Conservation (phyloP, 2,329 filamentous ascomycete genomes). For the Aureobasidium uvarum region DNA sequence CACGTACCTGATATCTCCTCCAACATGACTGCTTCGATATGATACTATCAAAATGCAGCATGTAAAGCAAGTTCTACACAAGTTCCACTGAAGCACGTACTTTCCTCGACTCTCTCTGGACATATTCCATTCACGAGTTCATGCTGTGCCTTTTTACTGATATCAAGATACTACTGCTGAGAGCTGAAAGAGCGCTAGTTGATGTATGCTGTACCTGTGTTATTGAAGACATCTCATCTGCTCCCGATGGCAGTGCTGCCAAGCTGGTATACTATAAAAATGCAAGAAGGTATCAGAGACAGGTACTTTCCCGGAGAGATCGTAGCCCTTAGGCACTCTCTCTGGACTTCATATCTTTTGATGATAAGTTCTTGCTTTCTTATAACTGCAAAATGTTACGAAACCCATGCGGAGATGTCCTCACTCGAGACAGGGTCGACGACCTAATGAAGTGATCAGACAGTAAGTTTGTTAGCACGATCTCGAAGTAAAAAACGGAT, state of each 20-base stretch:
- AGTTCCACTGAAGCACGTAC: neutral
- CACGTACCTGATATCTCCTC: neutral
- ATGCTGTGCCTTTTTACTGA: neutral
- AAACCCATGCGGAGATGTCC: neutral
- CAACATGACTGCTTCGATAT: neutral
- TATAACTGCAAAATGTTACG: neutral
- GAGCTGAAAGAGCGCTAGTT: no score
- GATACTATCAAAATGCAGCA: neutral
- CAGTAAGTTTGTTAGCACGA: neutral
- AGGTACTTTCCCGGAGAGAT: neutral
- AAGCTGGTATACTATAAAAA: neutral
- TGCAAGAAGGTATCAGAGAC: neutral
- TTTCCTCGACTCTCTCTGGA: neutral
- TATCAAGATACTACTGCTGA: no score
- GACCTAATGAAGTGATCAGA: neutral
- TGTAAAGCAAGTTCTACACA: neutral
- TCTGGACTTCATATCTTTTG: neutral
- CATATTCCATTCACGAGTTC: no score
- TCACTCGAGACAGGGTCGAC: neutral
- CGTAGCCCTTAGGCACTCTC: neutral
- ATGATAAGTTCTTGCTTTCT: neutral
- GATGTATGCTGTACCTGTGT: neutral
- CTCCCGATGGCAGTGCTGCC: neutral
- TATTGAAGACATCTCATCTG: neutral
- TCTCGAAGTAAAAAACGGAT: neutral